A percentile compares a stretch with the other conserved stretches of the same genome.
Evolutionary conservation across 176 grass and related monocot species (phyloP).

Genomic region (Puccinellia tenuiflora): DNA sequence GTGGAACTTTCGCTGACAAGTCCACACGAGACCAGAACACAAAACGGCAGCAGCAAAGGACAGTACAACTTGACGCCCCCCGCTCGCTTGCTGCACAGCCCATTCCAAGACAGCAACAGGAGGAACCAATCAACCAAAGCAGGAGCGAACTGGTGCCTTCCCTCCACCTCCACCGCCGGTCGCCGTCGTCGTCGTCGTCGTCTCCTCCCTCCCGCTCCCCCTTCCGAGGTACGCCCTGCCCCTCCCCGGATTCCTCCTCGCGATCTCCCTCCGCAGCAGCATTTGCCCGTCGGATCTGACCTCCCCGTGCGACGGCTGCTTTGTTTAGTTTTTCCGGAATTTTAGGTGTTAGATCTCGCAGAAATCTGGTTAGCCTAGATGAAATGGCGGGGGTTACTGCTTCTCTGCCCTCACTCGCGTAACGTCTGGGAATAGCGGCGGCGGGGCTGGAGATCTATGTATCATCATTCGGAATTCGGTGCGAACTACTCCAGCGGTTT

Average conservation of each 20-base stretch:
- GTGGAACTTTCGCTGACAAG: neutral
- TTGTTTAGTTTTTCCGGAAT: neutral
- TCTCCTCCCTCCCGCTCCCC: neutral
- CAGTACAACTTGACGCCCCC: constrained; percentile 15
- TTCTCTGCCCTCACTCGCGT: neutral
- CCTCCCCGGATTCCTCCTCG: neutral
- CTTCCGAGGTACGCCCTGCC: neutral
- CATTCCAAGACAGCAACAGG: neutral
- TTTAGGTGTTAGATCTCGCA: neutral
- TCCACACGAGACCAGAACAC: neutral
- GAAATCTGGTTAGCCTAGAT: neutral
- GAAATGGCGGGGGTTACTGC: neutral
- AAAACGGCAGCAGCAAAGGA: constrained; percentile 9
- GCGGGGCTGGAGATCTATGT: constrained; percentile 1
- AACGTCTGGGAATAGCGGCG: neutral
- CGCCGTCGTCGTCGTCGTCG: neutral
- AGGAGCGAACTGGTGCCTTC: neutral
- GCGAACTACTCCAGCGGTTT: neutral
- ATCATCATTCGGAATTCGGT: neutral
- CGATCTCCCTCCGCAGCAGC: constrained; percentile 9
- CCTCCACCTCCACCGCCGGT: neutral
- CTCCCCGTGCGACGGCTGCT: neutral
- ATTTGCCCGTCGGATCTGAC: constrained; percentile 13
- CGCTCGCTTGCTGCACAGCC: neutral
- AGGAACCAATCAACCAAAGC: neutral